phyloP scores from a whole-genome alignment of 306 rosid genomes.

The Dryas drummondii region DNA sequence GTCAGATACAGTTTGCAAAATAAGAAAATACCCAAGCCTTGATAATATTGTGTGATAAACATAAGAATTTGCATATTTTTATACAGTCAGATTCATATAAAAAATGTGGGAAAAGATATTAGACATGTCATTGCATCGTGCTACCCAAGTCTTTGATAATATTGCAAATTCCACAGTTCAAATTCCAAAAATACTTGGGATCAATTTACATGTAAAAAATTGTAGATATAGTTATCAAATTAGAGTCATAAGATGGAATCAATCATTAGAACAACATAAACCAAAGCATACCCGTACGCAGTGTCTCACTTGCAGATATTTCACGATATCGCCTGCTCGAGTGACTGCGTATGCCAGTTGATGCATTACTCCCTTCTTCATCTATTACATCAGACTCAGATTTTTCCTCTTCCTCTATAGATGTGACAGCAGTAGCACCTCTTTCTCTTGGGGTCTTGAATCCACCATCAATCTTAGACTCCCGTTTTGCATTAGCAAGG shows the following conservation, averaged over 20 bases:
- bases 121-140: neutral
- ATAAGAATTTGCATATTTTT: neutral
- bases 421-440: slow-evolving; percentile 56
- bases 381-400: slow-evolving; percentile 42
- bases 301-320: slow-evolving; percentile 39
- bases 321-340: slow-evolving; percentile 66
- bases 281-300: slow-evolving; percentile 38
- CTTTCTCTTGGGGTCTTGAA: slow-evolving; percentile 80
- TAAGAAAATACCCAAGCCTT: neutral
- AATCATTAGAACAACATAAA: neutral
- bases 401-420: slow-evolving; percentile 67
- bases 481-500: slow-evolving; percentile 76
- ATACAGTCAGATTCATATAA: neutral
- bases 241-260: neutral
- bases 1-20: neutral
- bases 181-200: neutral
- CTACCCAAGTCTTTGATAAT: neutral
- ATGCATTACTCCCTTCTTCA: slow-evolving; percentile 38
- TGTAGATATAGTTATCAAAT: neutral
- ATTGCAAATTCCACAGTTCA: neutral
- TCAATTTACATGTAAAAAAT: neutral
- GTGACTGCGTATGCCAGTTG: slow-evolving; percentile 24
- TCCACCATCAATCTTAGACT: slow-evolving; percentile 45
- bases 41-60: neutral
- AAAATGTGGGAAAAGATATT: neutral